Percentiles rank a stretch among this genome's conserved stretches.
phyloP scores from a whole-genome alignment of 257 asterid genomes.

The Eustoma russellianum region DNA sequence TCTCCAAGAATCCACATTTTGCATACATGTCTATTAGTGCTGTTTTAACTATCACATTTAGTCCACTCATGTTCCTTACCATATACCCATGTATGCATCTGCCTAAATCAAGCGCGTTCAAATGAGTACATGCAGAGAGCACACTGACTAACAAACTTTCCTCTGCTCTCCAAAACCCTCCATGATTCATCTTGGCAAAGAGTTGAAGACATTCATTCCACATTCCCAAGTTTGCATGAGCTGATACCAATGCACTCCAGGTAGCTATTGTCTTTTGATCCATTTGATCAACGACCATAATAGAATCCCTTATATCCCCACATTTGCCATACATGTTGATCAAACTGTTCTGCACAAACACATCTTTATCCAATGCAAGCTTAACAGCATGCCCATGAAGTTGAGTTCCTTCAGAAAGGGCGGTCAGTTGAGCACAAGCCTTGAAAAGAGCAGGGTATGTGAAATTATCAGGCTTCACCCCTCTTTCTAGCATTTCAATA shows the following conservation, averaged over 20 bases:
- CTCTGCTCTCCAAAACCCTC: slow-evolving; percentile 52
- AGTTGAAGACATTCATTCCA: slow-evolving; percentile 58
- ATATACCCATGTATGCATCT: slow-evolving; percentile 49
- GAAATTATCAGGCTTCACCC: slow-evolving; percentile 48
- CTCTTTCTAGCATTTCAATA: slow-evolving; percentile 51
- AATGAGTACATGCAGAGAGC: slow-evolving; percentile 59
- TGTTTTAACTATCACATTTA: slow-evolving; percentile 58
- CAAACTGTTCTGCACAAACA: slow-evolving; percentile 61
- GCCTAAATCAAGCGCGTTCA: slow-evolving; percentile 51
- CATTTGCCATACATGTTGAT: slow-evolving; percentile 77
- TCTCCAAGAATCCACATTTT: slow-evolving; percentile 55
- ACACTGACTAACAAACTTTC: slow-evolving; percentile 73
- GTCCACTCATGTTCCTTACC: slow-evolving; percentile 47
- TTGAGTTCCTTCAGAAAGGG: slow-evolving; percentile 37
- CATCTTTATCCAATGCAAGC: slow-evolving; percentile 48
- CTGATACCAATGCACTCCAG: slow-evolving; percentile 77
- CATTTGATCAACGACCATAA: slow-evolving; percentile 41
- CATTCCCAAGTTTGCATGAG: slow-evolving; percentile 43
- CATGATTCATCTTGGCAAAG: slow-evolving; percentile 36
- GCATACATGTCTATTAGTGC: slow-evolving; percentile 58
- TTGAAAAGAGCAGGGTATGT: slow-evolving; percentile 59
- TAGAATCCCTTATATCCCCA: slow-evolving; percentile 27
- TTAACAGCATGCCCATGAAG: slow-evolving; percentile 62
- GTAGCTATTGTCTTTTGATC: slow-evolving; percentile 57
- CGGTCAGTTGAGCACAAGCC: slow-evolving; percentile 39